Evolutionary conservation across 345 rosid species (phyloP).

Genomic region (Salix caprea): DNA sequence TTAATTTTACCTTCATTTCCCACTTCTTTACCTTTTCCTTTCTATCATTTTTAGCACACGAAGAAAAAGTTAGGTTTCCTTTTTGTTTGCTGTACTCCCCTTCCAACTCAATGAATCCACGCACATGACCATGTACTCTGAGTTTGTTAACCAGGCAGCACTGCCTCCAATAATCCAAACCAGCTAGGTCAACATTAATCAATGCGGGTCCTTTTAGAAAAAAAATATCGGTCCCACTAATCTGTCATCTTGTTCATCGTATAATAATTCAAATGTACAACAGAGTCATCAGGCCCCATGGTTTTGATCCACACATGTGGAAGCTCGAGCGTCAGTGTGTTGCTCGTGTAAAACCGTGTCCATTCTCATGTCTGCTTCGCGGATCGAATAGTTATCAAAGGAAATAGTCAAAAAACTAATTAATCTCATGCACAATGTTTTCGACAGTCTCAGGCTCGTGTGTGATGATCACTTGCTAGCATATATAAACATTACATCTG

Average conservation of each 20-base stretch:
- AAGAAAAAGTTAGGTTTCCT: no score
- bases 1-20: not conserved
- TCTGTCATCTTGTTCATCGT: not conserved
- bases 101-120: not conserved
- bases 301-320: not conserved
- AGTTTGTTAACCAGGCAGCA: no score
- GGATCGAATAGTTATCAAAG: not conserved
- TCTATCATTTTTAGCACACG: no score
- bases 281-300: not conserved
- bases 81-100: not conserved
- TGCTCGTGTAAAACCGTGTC: not conserved
- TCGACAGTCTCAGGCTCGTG: not conserved
- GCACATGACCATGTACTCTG: no score
- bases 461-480: not conserved
- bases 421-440: not conserved
- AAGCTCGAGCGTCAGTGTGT: not conserved
- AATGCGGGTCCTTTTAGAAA: not conserved
- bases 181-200: not conserved
- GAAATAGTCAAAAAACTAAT: not conserved
- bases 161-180: not conserved
- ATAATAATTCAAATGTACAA: not conserved
- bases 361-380: not conserved
- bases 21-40: not conserved
- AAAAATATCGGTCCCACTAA: not conserved
- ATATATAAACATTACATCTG: not conserved